These are phyloP conservation scores for Fonticula alba DNA, from an alignment of 78 protist genomes.

Conservation along the genomic window DNA sequence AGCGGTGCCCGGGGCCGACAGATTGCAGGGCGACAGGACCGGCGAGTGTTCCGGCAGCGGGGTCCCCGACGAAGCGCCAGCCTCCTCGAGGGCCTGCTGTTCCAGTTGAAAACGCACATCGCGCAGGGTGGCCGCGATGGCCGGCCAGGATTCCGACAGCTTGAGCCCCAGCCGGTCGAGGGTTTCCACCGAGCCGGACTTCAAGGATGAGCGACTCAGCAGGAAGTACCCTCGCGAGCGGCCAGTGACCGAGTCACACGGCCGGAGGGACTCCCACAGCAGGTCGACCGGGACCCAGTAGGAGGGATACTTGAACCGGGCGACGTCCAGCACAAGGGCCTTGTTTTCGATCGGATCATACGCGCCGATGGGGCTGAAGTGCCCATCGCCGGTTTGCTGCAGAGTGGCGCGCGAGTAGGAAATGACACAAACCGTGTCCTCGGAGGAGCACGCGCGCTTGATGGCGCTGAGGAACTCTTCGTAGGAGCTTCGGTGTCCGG, in stretches of 20 bases:
- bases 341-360: constrained; percentile 33
- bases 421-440: constrained; percentile 15
- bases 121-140: too few species aligned
- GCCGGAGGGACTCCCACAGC: constrained; percentile 13
- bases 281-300: constrained; percentile 38
- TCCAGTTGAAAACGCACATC: too few species aligned
- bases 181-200: too few species aligned
- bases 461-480: constrained; percentile 14
- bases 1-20: too few species aligned
- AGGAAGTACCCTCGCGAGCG: constrained; percentile 16
- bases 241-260: constrained; percentile 8
- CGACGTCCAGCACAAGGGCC: constrained; percentile 62
- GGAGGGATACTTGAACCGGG: constrained; percentile 63
- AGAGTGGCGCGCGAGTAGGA: constrained; percentile 32
- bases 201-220: too few species aligned
- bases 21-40: too few species aligned
- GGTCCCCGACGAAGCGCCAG: too few species aligned
- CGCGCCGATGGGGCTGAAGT: constrained; percentile 61
- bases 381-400: constrained; percentile 68
- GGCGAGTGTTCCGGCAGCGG: too few species aligned
- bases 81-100: too few species aligned
- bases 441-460: background rate
- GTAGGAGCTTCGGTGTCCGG: too few species aligned
- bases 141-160: too few species aligned
- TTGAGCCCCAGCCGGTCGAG: too few species aligned